phyloP scores from a whole-genome alignment of 495 filamentous ascomycete species.

The Aspergillus diversus region DNA sequence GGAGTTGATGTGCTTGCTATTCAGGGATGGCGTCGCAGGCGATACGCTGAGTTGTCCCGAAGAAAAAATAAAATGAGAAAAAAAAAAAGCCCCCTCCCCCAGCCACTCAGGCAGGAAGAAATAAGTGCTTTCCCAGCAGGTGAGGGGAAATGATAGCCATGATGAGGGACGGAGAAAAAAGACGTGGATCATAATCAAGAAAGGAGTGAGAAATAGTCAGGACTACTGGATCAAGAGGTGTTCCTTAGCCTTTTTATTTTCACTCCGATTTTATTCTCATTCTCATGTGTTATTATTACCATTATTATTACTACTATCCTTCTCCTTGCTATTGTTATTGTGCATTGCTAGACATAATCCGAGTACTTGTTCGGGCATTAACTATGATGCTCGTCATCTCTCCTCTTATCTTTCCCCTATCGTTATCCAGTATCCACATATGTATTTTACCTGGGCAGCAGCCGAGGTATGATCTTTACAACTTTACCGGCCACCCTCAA shows the following conservation, averaged over 20 bases:
- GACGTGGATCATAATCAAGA: background rate
- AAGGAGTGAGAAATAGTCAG: background rate
- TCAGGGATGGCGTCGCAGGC: constrained; percentile 3
- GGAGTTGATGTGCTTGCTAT: background rate
- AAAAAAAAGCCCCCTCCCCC: background rate
- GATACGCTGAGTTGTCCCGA: constrained; percentile 1
- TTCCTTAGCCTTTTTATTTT: background rate
- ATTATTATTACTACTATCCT: background rate
- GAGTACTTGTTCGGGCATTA: background rate
- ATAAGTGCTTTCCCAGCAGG: background rate
- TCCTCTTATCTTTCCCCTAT: constrained; percentile 6
- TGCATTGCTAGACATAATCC: background rate
- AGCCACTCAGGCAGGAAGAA: background rate
- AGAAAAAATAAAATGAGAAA: background rate
- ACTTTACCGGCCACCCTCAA: background rate
- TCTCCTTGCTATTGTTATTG: background rate
- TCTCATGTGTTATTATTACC: constrained; percentile 6
- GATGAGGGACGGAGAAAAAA: background rate
- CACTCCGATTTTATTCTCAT: background rate
- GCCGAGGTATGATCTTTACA: background rate
- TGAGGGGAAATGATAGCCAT: background rate
- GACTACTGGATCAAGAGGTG: background rate
- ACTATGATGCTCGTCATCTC: background rate
- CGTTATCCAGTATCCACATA: background rate
- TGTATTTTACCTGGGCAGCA: background rate